Conservation (phyloP, 2,329 filamentous ascomycete species). For the Aspergillus fructus region DNA sequence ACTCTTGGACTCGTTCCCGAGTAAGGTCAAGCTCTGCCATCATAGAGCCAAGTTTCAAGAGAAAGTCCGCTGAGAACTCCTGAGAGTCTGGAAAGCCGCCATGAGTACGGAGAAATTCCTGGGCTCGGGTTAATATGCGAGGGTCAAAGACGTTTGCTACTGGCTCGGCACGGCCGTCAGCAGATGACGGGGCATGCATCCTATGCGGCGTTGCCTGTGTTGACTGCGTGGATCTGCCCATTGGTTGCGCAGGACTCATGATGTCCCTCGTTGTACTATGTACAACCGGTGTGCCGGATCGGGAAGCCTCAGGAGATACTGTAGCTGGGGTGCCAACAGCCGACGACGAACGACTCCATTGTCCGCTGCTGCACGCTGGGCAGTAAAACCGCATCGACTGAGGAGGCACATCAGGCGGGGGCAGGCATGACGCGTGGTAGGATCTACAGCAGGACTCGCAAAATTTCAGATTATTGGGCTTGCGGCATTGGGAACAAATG, state of each 20-base stretch:
- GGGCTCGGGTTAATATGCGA: conserved; percentile 6
- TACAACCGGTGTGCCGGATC: conserved; percentile 12
- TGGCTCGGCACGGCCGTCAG: neutral
- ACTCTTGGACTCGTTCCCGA: conserved; percentile 17
- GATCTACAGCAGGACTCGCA: conserved; percentile 34
- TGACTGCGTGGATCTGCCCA: neutral
- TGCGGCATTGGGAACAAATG: conserved; percentile 28
- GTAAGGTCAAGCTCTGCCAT: conserved; percentile 24
- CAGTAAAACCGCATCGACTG: conserved; percentile 22
- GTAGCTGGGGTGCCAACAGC: conserved; percentile 5
- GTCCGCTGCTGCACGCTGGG: conserved; percentile 24
- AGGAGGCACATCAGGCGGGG: neutral
- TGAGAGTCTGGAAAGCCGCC: conserved; percentile 12
- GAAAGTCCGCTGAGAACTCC: conserved; percentile 18
- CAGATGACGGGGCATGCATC: neutral
- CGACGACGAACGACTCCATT: conserved; percentile 24
- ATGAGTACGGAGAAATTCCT: conserved; percentile 13
- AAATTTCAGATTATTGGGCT: conserved; percentile 24
- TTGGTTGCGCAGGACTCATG: neutral
- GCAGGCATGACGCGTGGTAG: conserved; percentile 29
- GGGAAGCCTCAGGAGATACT: conserved; percentile 11
- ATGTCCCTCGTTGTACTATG: neutral
- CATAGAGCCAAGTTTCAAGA: conserved; percentile 23
- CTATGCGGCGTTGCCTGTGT: neutral
- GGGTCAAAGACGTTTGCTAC: neutral